Evolutionary conservation across 345 rosid species (phyloP), one percentile per base, ranked within the genome.

Genomic region (Xanthoceras sorbifolium): DNA sequence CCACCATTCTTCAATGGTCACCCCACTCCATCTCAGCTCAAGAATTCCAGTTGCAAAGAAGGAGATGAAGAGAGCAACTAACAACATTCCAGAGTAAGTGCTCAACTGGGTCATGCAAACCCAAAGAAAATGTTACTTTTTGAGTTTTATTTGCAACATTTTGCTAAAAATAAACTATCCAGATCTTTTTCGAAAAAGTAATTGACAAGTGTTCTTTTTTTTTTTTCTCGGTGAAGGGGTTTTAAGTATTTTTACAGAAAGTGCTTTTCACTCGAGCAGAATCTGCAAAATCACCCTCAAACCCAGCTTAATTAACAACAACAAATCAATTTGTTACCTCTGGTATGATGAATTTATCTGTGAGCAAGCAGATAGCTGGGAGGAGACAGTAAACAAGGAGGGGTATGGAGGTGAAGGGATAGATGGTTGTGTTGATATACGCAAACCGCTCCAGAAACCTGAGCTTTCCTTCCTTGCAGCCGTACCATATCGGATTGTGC

Each of bases 1-100:
- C 97, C 98, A 95, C 97, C 98, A 95, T 85, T 96, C 97, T 75
- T 93, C 99, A 8, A 96, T 91, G 90, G 95, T 92, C 71, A 93
- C 98, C 77, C 98, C 99, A 23, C 99, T 96, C 98, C 98, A 96
- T 71, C 94, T 88, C 71, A 94, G 74, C 85, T 96, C 97, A 72
- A 93, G 93, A 80, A 93, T 90, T 64, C 97, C 97, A 40, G 93
- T 92, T 5, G 92, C 86, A 42, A 93, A 89, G 88, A 92, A 92
- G 42, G 99, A 93, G 68, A 86, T 73, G 81, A 96, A 96, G 77
- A 96, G 72, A 15, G 94, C 91, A 5, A 96, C 93, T 89, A 96
- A 91, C 86, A 89, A 89, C 64, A 96, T 89, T 82, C 98, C 94
- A 44, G 99, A 92, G 77, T 88, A 90, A 22, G 99, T 88, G 82